Evolutionary conservation across 148 eudicot genomes (phyloP).

Genomic region (Vaccinium corymbosum): DNA sequence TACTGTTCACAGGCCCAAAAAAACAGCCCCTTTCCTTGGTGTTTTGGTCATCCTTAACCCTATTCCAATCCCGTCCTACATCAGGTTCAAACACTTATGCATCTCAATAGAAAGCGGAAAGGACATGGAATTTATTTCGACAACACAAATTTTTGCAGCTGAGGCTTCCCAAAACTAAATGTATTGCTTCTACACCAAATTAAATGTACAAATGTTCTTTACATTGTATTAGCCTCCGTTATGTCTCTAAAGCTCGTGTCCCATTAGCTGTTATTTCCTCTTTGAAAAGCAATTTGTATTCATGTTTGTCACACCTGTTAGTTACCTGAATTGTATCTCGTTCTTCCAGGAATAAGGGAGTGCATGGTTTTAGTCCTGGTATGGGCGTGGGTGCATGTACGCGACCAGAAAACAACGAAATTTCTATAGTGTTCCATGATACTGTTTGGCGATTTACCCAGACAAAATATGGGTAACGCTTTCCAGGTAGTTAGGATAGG

Average conservation of each 20-base stretch:
- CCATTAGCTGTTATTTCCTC: slow-evolving; percentile 1
- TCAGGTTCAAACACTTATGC: not conserved
- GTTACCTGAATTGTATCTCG: not conserved
- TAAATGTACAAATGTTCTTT: not conserved
- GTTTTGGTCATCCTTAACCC: too few species aligned
- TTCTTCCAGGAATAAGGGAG: not conserved
- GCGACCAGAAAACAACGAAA: not conserved
- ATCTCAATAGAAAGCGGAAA: not conserved
- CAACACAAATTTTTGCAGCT: not conserved
- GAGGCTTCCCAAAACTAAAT: not conserved
- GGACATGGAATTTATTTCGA: not conserved
- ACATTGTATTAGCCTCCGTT: not conserved
- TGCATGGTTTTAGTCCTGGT: not conserved
- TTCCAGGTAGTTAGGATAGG: not conserved
- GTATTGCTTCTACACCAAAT: not conserved
- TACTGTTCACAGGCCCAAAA: too few species aligned
- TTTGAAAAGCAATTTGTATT: not conserved
- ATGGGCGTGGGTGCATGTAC: not conserved
- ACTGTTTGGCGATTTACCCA: not conserved
- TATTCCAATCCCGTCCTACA: too few species aligned
- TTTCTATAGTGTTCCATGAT: not conserved
- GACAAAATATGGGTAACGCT: not conserved
- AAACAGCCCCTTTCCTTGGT: too few species aligned
- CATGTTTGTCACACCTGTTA: not conserved
- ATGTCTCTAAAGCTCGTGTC: not conserved